Evolutionary conservation across 495 filamentous ascomycete genomes (phyloP).

Genomic region (Lophiostoma macrostomum): DNA sequence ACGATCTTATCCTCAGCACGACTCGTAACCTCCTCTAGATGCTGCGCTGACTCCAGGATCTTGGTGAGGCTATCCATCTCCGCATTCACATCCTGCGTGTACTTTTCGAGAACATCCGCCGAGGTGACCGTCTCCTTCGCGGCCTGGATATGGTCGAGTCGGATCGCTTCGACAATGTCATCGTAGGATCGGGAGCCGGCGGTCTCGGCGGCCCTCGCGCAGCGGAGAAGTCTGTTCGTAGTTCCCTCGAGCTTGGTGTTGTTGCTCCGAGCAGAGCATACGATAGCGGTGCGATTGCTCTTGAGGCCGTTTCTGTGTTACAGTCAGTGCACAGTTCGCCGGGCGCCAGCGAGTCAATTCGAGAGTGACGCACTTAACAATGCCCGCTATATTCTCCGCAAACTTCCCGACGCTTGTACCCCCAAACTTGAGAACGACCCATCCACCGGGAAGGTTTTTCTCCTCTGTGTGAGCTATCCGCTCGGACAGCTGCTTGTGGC

Average conservation of each 20-base stretch:
- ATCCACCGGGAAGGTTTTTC: conserved; percentile 42
- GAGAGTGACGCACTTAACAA: conserved; percentile 58
- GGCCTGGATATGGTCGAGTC: conserved; percentile 67
- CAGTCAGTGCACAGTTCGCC: conserved; percentile 2
- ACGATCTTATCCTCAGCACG: conserved; percentile 86
- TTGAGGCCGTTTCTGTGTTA: conserved; percentile 59
- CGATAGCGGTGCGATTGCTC: conserved; percentile 72
- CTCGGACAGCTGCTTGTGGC: conserved; percentile 15
- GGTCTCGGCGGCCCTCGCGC: conserved; percentile 65
- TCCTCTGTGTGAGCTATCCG: conserved; percentile 41
- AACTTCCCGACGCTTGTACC: conserved; percentile 56
- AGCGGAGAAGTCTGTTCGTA: conserved; percentile 76
- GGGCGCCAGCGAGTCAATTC: not conserved
- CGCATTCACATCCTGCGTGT: conserved; percentile 60
- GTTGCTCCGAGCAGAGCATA: conserved; percentile 90
- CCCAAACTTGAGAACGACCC: conserved; percentile 47
- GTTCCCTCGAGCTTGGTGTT: conserved; percentile 88
- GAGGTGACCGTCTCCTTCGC: conserved; percentile 61
- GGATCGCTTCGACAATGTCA: conserved; percentile 69
- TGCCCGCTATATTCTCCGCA: conserved; percentile 67
- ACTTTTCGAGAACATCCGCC: conserved; percentile 53
- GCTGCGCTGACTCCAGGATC: conserved; percentile 56
- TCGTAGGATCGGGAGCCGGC: conserved; percentile 61
- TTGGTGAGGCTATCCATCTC: conserved; percentile 66
- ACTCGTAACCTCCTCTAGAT: conserved; percentile 67